These are phyloP conservation scores for Coemansia guatemalensis DNA, from an alignment of 192 early-diverging fungal genomes.

Conservation along the genomic window DNA sequence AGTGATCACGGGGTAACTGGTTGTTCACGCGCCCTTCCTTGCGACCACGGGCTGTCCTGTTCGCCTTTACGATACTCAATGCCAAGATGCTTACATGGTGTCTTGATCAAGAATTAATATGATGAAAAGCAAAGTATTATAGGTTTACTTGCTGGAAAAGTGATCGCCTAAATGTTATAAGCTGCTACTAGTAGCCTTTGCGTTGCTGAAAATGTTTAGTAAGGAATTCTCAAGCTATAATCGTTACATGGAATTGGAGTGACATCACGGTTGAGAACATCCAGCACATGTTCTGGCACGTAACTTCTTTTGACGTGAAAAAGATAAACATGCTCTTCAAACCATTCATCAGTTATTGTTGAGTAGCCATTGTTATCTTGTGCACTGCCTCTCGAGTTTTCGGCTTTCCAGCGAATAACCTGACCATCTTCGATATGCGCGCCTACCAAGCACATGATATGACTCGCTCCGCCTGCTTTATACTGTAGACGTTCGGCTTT, in stretches of 20 bases:
- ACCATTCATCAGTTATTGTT: conserved; percentile 78
- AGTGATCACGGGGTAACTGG: no score
- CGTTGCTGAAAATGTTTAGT: no score
- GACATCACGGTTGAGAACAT: conserved; percentile 61
- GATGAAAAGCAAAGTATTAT: no score
- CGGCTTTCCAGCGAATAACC: conserved; percentile 70
- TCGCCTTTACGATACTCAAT: conserved; percentile 1
- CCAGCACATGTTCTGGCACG: conserved; percentile 59
- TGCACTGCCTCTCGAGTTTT: conserved; percentile 68
- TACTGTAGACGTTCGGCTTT: conserved; percentile 73
- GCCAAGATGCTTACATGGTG: conserved; percentile 14
- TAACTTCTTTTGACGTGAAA: conserved; percentile 68
- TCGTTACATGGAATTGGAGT: not conserved
- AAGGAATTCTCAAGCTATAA: no score
- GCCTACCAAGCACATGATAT: conserved; percentile 76
- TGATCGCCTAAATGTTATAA: no score
- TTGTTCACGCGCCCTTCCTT: not conserved
- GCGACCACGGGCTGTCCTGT: no score
- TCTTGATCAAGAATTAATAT: no score
- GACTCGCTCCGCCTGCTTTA: conserved; percentile 71
- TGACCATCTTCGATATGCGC: conserved; percentile 65
- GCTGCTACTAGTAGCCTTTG: no score
- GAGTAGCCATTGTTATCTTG: conserved; percentile 73
- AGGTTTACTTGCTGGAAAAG: no score
- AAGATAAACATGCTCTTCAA: conserved; percentile 76